A percentile compares a stretch with the other conserved stretches of the same genome.
Evolutionary conservation across 2,329 filamentous ascomycete genomes (phyloP).

Genomic region (Thermoascus crustaceus): DNA sequence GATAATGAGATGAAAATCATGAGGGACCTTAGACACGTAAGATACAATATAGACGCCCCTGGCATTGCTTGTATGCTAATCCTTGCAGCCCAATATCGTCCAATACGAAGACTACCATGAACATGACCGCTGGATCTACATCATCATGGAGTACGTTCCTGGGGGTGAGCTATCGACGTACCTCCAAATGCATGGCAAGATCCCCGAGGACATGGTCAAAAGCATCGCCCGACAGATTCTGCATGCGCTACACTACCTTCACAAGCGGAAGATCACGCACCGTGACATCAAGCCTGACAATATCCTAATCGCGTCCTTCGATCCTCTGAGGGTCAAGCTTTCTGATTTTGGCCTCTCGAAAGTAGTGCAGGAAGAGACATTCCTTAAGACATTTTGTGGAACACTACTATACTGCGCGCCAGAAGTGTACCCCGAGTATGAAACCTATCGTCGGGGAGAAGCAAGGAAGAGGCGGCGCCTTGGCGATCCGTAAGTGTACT

Average conservation of each 20-base stretch:
- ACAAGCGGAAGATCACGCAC: conserved; percentile 83
- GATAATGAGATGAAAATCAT: conserved; percentile 98
- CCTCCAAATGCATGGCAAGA: conserved; percentile 51
- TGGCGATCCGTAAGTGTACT: conserved; percentile 34
- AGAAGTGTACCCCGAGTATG: conserved; percentile 83
- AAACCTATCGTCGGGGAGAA: conserved; percentile 53
- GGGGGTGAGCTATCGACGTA: conserved; percentile 74
- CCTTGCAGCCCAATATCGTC: conserved; percentile 69
- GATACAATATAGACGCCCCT: conserved; percentile 23
- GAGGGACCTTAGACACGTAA: conserved; percentile 72
- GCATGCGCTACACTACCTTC: conserved; percentile 76
- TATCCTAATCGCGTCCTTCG: conserved; percentile 67
- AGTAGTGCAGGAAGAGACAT: conserved; percentile 83
- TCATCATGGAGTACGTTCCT: conserved; percentile 92
- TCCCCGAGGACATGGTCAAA: conserved; percentile 63
- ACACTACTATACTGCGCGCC: conserved; percentile 93
- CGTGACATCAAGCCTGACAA: conserved; percentile 99
- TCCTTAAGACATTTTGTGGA: conserved; percentile 92
- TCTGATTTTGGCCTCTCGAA: conserved; percentile 97
- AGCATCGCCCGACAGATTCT: conserved; percentile 62
- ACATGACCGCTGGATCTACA: conserved; percentile 71
- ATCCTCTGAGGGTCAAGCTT: conserved; percentile 76
- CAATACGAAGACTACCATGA: conserved; percentile 85
- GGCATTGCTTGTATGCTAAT: too few species aligned
- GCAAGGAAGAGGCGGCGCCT: conserved; percentile 56